Percentiles rank a stretch among this genome's conserved stretches.
Evolutionary conservation across 768 basidiomycete species (phyloP).

Genomic region (Ramaria rubella): DNA sequence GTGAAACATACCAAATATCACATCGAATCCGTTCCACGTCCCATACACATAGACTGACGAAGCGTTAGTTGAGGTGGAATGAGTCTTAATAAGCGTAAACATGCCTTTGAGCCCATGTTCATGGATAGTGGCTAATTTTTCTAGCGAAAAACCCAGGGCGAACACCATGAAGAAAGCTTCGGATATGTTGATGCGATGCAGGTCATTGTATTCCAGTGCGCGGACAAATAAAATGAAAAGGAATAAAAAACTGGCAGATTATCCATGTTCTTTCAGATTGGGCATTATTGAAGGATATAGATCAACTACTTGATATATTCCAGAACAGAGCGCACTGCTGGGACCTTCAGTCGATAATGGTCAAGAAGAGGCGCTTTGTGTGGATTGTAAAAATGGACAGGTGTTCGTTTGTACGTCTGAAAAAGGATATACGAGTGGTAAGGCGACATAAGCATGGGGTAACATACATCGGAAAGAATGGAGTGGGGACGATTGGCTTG

Average conservation of each 20-base stretch:
- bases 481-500: slow-evolving; percentile 82
- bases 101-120: slow-evolving; percentile 88
- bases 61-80: neutral
- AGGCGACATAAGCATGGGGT: slow-evolving; percentile 17
- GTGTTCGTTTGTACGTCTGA: slow-evolving; percentile 88
- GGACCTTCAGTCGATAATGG: slow-evolving; percentile 93
- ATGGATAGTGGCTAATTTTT: slow-evolving; percentile 92
- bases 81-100: neutral
- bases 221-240: slow-evolving; percentile 74
- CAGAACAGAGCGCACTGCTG: slow-evolving; percentile 81
- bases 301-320: slow-evolving; percentile 73
- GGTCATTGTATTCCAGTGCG: slow-evolving; percentile 68
- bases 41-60: slow-evolving; percentile 9
- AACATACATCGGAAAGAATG: slow-evolving; percentile 75
- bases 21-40: slow-evolving; percentile 76
- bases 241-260: slow-evolving; percentile 55
- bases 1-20: slow-evolving; percentile 63
- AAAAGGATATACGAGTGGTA: slow-evolving; percentile 1
- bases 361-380: slow-evolving; percentile 90
- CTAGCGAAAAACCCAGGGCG: slow-evolving; percentile 72
- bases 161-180: slow-evolving; percentile 73
- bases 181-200: slow-evolving; percentile 51
- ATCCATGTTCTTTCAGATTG: slow-evolving; percentile 5
- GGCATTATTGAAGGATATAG: neutral
- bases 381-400: slow-evolving; percentile 91